A percentile compares a stretch with the other conserved stretches of the same genome.
Conservation (phyloP, 164 flowering plant species). For the Vitis vinifera region ASM3070453v1 NC_081819.1:23201001-23201500, state of each 20-base stretch:
- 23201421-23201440: background rate
- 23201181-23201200: constrained; percentile 23
- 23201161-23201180: constrained; percentile 41
- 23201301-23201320: constrained; percentile 34
- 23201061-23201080: too few relatives aligned
- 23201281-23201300: constrained; percentile 1
- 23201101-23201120: too few relatives aligned
- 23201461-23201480: background rate
- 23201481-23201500: background rate
- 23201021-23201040: too few relatives aligned
- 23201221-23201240: constrained; percentile 30
- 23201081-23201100: too few relatives aligned
- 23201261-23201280: background rate
- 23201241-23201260: background rate
- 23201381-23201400: background rate
- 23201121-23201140: background rate
- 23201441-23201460: background rate
- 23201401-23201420: background rate
- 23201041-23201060: too few relatives aligned
- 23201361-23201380: constrained; percentile 4
- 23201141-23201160: constrained; percentile 11
- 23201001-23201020: too few relatives aligned
- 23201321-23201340: constrained; percentile 36
- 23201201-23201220: constrained; percentile 32
- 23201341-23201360: constrained; percentile 44